A percentile compares a stretch with the other conserved stretches of the same genome.
Conservation (phyloP, 2,329 filamentous ascomycete species). For the Pyrenophora seminiperda region DNA sequence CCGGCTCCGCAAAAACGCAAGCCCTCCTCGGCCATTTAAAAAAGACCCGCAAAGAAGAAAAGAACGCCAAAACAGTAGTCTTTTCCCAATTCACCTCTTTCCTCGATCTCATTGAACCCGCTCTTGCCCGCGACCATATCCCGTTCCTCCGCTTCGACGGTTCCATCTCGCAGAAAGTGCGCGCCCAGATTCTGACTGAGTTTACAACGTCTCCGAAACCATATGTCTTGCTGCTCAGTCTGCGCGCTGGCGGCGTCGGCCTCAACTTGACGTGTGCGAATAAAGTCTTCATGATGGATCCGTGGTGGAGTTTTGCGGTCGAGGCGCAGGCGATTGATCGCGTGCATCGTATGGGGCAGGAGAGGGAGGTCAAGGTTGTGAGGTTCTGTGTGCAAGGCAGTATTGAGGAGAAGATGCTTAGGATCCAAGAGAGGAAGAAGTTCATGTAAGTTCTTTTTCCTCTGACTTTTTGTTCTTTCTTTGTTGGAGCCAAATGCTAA, state of each 20-base stretch:
- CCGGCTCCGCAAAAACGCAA: slow-evolving; percentile 87
- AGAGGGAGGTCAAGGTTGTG: slow-evolving; percentile 80
- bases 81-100: slow-evolving; percentile 99
- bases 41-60: slow-evolving; percentile 66
- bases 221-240: slow-evolving; percentile 77
- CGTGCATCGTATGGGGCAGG: slow-evolving; percentile 95
- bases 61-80: slow-evolving; percentile 81
- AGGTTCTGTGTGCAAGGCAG: slow-evolving; percentile 88
- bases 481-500: slow-evolving; percentile 26
- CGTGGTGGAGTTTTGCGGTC: slow-evolving; percentile 98
- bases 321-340: slow-evolving; percentile 98
- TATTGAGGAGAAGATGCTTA: slow-evolving; percentile 94
- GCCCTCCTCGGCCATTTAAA: slow-evolving; percentile 78
- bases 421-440: slow-evolving; percentile 93
- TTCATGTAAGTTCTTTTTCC: slow-evolving; percentile 71
- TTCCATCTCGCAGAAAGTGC: slow-evolving; percentile 82
- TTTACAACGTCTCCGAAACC: slow-evolving; percentile 67
- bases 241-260: slow-evolving; percentile 90
- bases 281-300: slow-evolving; percentile 98
- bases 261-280: slow-evolving; percentile 89
- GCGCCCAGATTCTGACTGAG: slow-evolving; percentile 75
- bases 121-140: slow-evolving; percentile 73
- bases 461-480: not conserved
- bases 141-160: slow-evolving; percentile 88
- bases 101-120: slow-evolving; percentile 85